Percentiles rank a stretch among this genome's conserved stretches.
Conservation (phyloP, 2,329 filamentous ascomycete species). For the Teratosphaeriaceae sp. region DNA sequence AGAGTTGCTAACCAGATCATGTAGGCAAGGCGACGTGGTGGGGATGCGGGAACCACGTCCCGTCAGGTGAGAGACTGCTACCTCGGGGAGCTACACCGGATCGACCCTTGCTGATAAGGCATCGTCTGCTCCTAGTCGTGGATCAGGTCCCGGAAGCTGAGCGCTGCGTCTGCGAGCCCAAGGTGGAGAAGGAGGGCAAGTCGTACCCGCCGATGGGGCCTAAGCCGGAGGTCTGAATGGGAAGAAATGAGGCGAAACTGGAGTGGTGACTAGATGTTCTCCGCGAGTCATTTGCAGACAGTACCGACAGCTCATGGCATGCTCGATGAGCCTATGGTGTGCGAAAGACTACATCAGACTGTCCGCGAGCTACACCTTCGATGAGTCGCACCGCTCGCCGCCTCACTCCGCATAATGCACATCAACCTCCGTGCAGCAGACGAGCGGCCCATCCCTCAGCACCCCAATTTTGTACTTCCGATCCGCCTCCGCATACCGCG, state of each 20-base stretch:
- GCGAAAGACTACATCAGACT: not conserved
- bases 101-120: too few species aligned
- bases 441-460: constrained; percentile 16
- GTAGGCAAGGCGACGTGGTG: constrained; percentile 58
- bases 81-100: too few species aligned
- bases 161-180: constrained; percentile 60
- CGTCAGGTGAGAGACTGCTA: constrained; percentile 12
- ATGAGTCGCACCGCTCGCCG: too few species aligned
- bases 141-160: constrained; percentile 51
- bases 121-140: constrained; percentile 63
- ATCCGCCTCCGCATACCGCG: constrained; percentile 18
- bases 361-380: not conserved
- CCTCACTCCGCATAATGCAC: constrained; percentile 4
- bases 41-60: constrained; percentile 1
- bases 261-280: too few species aligned
- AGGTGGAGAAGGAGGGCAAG: constrained; percentile 54
- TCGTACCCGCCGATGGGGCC: constrained; percentile 58
- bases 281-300: too few species aligned
- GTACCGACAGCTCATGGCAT: too few species aligned
- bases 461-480: constrained; percentile 18
- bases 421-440: constrained; percentile 16
- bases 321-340: not conserved
- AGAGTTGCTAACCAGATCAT: too few species aligned
- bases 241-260: too few species aligned
- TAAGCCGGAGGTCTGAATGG: constrained; percentile 14